Evolutionary conservation across 768 basidiomycete genomes (phyloP).

Genomic region (Hemileccinum rubropunctum): DNA sequence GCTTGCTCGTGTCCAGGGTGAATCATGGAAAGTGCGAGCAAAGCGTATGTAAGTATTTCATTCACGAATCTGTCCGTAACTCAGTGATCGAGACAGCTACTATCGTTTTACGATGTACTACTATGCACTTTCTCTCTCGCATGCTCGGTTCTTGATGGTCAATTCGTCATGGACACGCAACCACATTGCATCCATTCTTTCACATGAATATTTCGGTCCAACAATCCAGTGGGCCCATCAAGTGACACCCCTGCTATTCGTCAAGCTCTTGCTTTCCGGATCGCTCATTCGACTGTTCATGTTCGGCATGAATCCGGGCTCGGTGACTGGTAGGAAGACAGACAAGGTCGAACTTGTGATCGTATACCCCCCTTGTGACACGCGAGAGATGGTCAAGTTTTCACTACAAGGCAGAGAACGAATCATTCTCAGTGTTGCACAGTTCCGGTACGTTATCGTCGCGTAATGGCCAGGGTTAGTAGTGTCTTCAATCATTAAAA

Average conservation of each 20-base stretch:
- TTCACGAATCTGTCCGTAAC: neutral
- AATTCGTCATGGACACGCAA: slow-evolving; percentile 94
- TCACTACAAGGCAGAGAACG: slow-evolving; percentile 52
- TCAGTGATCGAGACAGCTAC: slow-evolving; percentile 50
- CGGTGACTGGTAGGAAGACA: neutral
- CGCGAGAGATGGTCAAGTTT: slow-evolving; percentile 61
- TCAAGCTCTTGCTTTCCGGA: slow-evolving; percentile 26
- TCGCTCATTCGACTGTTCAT: neutral
- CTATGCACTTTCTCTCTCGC: slow-evolving; percentile 72
- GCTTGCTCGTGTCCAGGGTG: slow-evolving; percentile 67
- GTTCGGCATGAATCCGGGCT: neutral
- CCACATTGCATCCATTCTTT: slow-evolving; percentile 76
- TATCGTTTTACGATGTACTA: slow-evolving; percentile 85
- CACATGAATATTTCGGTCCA: slow-evolving; percentile 44
- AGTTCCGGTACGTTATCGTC: slow-evolving; percentile 68
- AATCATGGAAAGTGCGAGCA: slow-evolving; percentile 23
- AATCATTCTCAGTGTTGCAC: slow-evolving; percentile 83
- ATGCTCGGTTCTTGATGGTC: slow-evolving; percentile 80
- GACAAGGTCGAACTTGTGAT: slow-evolving; percentile 31
- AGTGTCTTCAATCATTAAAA: neutral
- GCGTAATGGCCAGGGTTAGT: neutral
- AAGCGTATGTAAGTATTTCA: slow-evolving; percentile 26
- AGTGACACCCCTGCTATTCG: slow-evolving; percentile 40
- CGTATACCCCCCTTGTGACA: slow-evolving; percentile 94
- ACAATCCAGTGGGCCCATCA: slow-evolving; percentile 46